Conservation (phyloP, 2,329 filamentous ascomycete genomes). For the Zelopaecilomyces penicillatus region DNA sequence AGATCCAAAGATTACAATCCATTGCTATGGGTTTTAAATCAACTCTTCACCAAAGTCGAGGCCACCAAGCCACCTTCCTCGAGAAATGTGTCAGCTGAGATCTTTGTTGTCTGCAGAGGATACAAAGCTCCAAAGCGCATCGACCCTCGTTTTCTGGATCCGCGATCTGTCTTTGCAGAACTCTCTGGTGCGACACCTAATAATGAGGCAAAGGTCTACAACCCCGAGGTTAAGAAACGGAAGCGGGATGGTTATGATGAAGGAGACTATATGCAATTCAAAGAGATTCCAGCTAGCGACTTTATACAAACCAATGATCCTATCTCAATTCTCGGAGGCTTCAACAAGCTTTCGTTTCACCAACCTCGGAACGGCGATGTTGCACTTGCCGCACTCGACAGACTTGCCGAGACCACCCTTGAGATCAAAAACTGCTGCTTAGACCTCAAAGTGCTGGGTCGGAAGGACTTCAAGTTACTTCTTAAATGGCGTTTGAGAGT, state of each 20-base stretch:
- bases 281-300: slow-evolving; percentile 78
- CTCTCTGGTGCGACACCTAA: slow-evolving; percentile 78
- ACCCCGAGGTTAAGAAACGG: slow-evolving; percentile 93
- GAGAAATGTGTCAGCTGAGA: slow-evolving; percentile 93
- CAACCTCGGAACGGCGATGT: slow-evolving; percentile 77
- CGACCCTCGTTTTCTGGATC: slow-evolving; percentile 86
- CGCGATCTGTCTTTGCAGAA: slow-evolving; percentile 85
- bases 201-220: slow-evolving; percentile 96
- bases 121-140: slow-evolving; percentile 92
- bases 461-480: slow-evolving; percentile 88
- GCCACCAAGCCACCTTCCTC: slow-evolving; percentile 96
- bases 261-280: slow-evolving; percentile 86
- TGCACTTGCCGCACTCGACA: slow-evolving; percentile 75
- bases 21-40: slow-evolving; percentile 94
- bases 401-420: slow-evolving; percentile 75
- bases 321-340: slow-evolving; percentile 78
- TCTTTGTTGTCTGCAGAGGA: slow-evolving; percentile 93
- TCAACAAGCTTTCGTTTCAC: slow-evolving; percentile 77
- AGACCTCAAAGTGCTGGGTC: slow-evolving; percentile 82
- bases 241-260: slow-evolving; percentile 98
- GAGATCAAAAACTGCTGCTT: slow-evolving; percentile 72
- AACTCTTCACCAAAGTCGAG: slow-evolving; percentile 90
- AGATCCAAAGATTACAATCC: slow-evolving; percentile 95
- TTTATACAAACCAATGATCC: slow-evolving; percentile 93
- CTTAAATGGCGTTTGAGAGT: slow-evolving; percentile 85